phyloP scores from a whole-genome alignment of 495 filamentous ascomycete genomes.

The Saxispiralis lemnorum region DNA sequence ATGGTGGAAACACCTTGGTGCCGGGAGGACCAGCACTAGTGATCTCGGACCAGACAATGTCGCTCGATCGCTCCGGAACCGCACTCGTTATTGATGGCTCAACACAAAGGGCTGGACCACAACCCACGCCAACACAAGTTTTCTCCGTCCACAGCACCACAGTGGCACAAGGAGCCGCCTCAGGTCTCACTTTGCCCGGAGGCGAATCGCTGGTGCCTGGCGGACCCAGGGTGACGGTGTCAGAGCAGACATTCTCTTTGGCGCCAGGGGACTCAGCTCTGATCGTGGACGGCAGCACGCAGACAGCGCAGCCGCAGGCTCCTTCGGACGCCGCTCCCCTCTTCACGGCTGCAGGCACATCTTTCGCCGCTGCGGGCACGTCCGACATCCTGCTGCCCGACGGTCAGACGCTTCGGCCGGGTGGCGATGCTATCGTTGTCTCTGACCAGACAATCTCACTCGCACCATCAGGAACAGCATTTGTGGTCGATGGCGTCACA shows the following conservation, averaged over 20 bases:
- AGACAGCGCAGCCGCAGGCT: background rate
- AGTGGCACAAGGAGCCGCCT: background rate
- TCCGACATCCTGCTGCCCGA: background rate
- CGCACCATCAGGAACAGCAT: constrained; percentile 10
- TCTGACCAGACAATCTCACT: constrained; percentile 12
- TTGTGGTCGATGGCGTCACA: constrained; percentile 18
- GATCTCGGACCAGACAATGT: no score
- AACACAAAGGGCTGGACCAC: no score
- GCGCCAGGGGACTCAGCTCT: background rate
- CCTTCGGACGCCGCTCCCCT: background rate
- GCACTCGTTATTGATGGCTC: no score
- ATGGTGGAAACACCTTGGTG: no score
- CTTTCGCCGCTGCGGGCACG: no score
- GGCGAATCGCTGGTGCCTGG: background rate
- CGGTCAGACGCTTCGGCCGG: no score
- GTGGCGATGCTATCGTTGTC: constrained; percentile 6
- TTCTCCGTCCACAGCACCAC: no score
- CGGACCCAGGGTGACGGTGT: constrained; percentile 1
- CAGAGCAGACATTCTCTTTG: background rate
- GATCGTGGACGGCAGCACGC: constrained; percentile 1
- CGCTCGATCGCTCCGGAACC: no score
- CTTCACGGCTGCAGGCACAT: no score
- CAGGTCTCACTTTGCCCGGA: background rate
- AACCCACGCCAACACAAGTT: no score
- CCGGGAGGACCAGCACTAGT: no score